Base-by-base conservation (phyloP, 371 early-diverging fungal genomes). In the Rhizomucor miehei region DNA sequence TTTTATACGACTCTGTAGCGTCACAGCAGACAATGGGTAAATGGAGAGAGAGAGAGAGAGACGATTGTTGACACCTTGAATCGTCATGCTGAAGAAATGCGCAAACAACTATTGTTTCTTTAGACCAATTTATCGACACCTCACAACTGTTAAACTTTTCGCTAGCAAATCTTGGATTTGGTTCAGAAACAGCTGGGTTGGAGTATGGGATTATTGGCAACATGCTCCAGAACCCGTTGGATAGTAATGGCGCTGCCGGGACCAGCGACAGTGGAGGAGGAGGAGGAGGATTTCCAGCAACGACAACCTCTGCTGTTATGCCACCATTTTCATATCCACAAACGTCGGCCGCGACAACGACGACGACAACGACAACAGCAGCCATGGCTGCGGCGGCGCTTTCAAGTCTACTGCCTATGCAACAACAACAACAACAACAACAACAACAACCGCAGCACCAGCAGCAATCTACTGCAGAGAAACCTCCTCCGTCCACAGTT, bases 201-300 rank as follows among this genome's bases (percentile, higher is more conserved):
- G 77, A 76, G 53, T 76, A 76, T 51, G 69, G 71, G 8, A 62
- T 76, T 44, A 45, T 76, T 21, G 71, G 73, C 1, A 76, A 73
- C 44, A 76, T 76, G 76, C 39, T 63, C 19, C 62, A 67, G 49
- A 55, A 57, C 21, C 64, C 64, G 21, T 41, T 58, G n/a, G 12
- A 29, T 16, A 48, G 38, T 21, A 4, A 21, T 11, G 41, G 41
- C 19, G n/a, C n/a, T n/a, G n/a, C n/a, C n/a, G n/a, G n/a, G n/a
- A 38, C 38, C 14, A 41, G 41, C 19, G 41, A 41, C 41, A 6
- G 19, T 14, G 6, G 16, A 6, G 41, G 41, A 16, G 29, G 41
- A 16, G 29, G 5, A 29, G 3, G 3, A 29, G 3, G 5, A 29
- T 29, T 29, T 29, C 29, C 29, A 29, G 29, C 8, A 3, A 29